Evolutionary conservation across 1,139 yeast species (phyloP).

Genomic region (Meyerozyma smithsonii): DNA sequence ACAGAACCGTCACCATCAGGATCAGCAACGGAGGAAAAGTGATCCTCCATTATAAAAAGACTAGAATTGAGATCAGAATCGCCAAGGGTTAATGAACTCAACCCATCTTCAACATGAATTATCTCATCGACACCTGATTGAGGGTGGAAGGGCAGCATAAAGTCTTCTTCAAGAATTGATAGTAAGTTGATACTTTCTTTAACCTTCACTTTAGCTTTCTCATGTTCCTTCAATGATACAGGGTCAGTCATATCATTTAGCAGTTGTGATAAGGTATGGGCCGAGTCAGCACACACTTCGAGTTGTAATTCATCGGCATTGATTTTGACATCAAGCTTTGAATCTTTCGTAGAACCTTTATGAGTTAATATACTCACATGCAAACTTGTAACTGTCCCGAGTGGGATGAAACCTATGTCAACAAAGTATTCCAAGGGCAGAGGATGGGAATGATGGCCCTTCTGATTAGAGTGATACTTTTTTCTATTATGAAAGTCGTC

Average conservation of each 20-base stretch:
- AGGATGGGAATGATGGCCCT: neutral
- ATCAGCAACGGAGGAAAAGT: constrained; percentile 29
- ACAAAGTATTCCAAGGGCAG: constrained; percentile 9
- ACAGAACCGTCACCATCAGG: constrained; percentile 5
- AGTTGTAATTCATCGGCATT: constrained; percentile 46
- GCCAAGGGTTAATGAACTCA: constrained; percentile 5
- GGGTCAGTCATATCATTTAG: constrained; percentile 72
- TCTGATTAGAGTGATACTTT: neutral
- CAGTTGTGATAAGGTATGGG: constrained; percentile 63
- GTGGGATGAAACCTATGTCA: constrained; percentile 38
- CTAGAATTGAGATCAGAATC: constrained; percentile 1
- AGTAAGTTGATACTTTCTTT: constrained; percentile 41
- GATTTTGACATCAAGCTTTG: constrained; percentile 39
- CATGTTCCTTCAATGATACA: constrained; percentile 50
- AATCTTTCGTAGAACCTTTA: constrained; percentile 13
- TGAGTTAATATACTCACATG: constrained; percentile 36
- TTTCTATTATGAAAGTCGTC: constrained; percentile 40
- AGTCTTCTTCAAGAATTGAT: constrained; percentile 37
- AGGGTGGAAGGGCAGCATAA: neutral
- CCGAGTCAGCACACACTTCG: constrained; percentile 81
- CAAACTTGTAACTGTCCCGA: constrained; percentile 41
- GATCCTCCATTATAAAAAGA: constrained; percentile 37
- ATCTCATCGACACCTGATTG: neutral
- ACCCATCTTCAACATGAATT: constrained; percentile 1
- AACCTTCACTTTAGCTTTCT: constrained; percentile 44